phyloP scores from a whole-genome alignment of 148 eudicot species.

The Chenopodium berlandieri region DNA sequence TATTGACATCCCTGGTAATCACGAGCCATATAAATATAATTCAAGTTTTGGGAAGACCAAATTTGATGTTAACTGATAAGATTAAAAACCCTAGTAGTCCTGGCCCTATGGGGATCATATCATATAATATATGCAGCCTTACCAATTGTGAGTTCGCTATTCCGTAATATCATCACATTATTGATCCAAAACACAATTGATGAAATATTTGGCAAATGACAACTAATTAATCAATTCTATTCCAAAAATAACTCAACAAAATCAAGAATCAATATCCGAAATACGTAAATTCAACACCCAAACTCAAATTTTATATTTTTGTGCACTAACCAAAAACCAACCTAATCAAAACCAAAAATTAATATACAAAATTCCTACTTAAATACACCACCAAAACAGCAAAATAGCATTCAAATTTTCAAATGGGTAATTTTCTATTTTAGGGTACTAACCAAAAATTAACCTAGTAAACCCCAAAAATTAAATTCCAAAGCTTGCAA shows the following conservation, averaged over 20 bases:
- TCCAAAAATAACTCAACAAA: no score
- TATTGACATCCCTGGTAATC: background rate
- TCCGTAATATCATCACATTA: background rate
- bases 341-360: background rate
- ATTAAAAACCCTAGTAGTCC: background rate
- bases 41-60: background rate
- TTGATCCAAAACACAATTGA: background rate
- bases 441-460: background rate
- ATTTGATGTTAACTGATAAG: background rate
- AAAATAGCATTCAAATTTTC: background rate
- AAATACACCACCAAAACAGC: constrained; percentile 2
- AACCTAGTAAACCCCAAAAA: constrained; percentile 1
- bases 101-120: background rate
- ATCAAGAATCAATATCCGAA: no score
- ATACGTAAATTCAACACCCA: background rate
- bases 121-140: background rate
- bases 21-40: background rate
- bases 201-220: background rate
- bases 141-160: background rate
- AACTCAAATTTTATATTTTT: background rate
- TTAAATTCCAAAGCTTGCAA: background rate
- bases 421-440: background rate
- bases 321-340: background rate
- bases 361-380: background rate
- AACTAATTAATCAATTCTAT: background rate